These are phyloP conservation scores for Colletotrichum filicis DNA, from an alignment of 2,329 filamentous ascomycete genomes.

Conservation along the genomic window DNA sequence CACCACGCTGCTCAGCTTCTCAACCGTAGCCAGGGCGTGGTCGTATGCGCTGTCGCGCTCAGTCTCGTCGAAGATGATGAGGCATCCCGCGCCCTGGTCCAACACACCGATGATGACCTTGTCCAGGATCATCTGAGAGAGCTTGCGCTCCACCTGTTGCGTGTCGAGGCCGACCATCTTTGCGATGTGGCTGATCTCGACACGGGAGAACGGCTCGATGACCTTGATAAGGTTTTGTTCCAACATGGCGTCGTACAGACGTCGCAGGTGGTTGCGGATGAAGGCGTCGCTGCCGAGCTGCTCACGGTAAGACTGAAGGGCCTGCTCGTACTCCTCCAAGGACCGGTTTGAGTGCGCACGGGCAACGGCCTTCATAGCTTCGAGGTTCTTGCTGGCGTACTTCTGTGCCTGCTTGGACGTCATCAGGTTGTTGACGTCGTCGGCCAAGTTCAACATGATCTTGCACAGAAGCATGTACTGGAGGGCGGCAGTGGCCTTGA, in stretches of 20 bases:
- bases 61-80: slow-evolving; percentile 97
- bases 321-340: slow-evolving; percentile 95
- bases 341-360: slow-evolving; percentile 95
- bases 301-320: slow-evolving; percentile 88
- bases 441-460: slow-evolving; percentile 97
- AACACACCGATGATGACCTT: slow-evolving; percentile 98
- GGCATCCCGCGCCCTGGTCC: slow-evolving; percentile 95
- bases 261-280: slow-evolving; percentile 95
- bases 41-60: slow-evolving; percentile 95
- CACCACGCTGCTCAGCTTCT: slow-evolving; percentile 96
- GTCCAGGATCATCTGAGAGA: slow-evolving; percentile 99
- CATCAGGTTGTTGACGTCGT: slow-evolving; percentile 96
- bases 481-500: slow-evolving; percentile 93
- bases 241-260: slow-evolving; percentile 97
- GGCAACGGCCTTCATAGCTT: slow-evolving; percentile 99
- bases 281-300: slow-evolving; percentile 95
- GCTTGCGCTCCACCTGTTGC: slow-evolving; percentile 95
- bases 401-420: slow-evolving; percentile 96
- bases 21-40: slow-evolving; percentile 91
- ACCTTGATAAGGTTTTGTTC: slow-evolving; percentile 99
- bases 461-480: slow-evolving; percentile 99
- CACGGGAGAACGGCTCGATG: slow-evolving; percentile 97
- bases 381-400: slow-evolving; percentile 94
- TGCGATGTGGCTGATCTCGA: slow-evolving; percentile 96
- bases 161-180: slow-evolving; percentile 98